Evolutionary conservation across 2,329 filamentous ascomycete genomes (phyloP).

Genomic region (Talaromyces amestolkiae): DNA sequence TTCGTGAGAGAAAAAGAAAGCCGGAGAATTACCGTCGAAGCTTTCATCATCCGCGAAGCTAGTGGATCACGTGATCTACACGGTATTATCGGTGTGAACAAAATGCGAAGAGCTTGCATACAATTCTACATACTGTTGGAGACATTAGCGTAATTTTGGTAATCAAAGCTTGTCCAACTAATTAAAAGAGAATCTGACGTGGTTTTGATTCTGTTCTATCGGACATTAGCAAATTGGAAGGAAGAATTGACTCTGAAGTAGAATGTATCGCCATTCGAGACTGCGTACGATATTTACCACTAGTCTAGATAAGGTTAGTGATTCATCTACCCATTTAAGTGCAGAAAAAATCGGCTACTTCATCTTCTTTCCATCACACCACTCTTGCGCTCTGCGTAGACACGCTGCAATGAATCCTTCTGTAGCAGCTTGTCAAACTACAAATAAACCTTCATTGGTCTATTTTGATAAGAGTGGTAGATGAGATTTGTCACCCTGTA

Average conservation of each 20-base stretch:
- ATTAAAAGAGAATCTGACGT: background rate
- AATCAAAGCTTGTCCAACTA: background rate
- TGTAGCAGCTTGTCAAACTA: constrained; percentile 32
- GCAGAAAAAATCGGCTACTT: background rate
- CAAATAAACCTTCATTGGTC: constrained; percentile 38
- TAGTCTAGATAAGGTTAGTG: constrained; percentile 17
- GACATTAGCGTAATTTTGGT: background rate
- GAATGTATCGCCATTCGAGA: background rate
- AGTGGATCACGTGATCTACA: constrained; percentile 13
- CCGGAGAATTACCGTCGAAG: background rate
- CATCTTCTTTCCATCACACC: constrained; percentile 26
- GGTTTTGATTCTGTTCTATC: background rate
- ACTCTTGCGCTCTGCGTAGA: constrained; percentile 44
- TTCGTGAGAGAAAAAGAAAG: background rate
- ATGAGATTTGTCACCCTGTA: constrained; percentile 69
- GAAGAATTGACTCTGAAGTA: no score
- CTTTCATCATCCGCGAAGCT: background rate
- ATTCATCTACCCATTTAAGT: background rate
- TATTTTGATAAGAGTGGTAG: constrained; percentile 57
- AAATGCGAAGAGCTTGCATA: background rate
- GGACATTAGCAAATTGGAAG: background rate
- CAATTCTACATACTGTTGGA: background rate
- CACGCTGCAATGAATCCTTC: constrained; percentile 30
- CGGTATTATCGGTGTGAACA: background rate
- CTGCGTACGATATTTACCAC: background rate